Conservation (phyloP, 2,329 filamentous ascomycete genomes). For the Diaporthe amygdali region DNA sequence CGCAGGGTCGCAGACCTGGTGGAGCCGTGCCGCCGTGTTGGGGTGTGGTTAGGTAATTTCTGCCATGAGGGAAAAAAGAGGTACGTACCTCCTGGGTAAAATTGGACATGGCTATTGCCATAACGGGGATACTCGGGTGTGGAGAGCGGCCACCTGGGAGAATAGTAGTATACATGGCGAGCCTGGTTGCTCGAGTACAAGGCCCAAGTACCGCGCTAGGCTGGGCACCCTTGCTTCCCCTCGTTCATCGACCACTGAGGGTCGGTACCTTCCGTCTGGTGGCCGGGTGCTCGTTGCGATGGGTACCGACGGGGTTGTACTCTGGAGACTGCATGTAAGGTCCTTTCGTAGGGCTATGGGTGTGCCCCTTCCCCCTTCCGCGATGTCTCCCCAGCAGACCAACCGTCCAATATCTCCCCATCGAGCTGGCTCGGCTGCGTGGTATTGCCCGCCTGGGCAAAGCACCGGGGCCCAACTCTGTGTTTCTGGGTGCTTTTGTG, state of each 20-base stretch:
- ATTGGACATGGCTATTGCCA: not conserved
- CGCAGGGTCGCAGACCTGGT: slow-evolving; percentile 8
- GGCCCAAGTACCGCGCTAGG: too few species aligned
- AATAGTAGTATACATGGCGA: too few species aligned
- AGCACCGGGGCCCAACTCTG: not conserved
- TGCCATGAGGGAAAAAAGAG: not conserved
- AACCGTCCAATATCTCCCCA: not conserved
- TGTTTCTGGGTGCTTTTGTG: not conserved
- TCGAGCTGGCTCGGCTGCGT: not conserved
- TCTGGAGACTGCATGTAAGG: slow-evolving; percentile 16
- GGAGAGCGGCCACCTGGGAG: not conserved
- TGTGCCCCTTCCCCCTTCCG: not conserved
- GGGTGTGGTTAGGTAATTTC: slow-evolving; percentile 10
- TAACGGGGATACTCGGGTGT: not conserved
- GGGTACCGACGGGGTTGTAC: slow-evolving; percentile 1
- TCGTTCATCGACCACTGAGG: not conserved
- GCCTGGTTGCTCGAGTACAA: too few species aligned
- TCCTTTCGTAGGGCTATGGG: slow-evolving; percentile 9
- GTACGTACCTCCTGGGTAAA: slow-evolving; percentile 9
- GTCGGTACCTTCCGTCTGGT: slow-evolving; percentile 4
- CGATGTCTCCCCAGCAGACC: too few species aligned
- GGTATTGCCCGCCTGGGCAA: not conserved
- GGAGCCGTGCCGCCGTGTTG: slow-evolving; percentile 7
- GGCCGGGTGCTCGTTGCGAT: not conserved
- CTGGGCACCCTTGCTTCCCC: not conserved